A percentile compares a stretch with the other conserved stretches of the same genome.
Evolutionary conservation across 2,329 filamentous ascomycete species (phyloP).

Genomic region (Albophoma yamanashiensis): DNA sequence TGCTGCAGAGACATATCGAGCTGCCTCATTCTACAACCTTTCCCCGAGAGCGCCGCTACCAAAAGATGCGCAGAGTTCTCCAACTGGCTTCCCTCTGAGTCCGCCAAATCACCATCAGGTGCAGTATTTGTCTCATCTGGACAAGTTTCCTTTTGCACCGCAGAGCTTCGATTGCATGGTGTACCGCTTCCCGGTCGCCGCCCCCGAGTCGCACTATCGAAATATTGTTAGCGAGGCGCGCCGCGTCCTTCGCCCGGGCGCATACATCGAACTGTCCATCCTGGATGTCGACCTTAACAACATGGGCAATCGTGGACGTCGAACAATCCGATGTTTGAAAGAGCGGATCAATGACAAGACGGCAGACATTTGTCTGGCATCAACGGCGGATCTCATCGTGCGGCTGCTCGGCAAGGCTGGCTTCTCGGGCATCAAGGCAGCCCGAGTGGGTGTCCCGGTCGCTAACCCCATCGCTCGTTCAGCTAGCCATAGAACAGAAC

Average conservation of each 20-base stretch:
- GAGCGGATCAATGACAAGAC: conserved; percentile 54
- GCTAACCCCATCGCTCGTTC: conserved; percentile 37
- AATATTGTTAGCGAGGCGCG: conserved; percentile 66
- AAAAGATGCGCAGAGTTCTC: conserved; percentile 28
- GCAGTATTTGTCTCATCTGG: conserved; percentile 49
- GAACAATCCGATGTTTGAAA: conserved; percentile 60
- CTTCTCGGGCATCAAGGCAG: conserved; percentile 63
- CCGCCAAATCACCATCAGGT: conserved; percentile 68
- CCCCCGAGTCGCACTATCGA: conserved; percentile 57
- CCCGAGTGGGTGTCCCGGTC: conserved; percentile 68
- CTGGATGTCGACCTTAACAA: conserved; percentile 74
- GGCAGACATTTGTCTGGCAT: conserved; percentile 48
- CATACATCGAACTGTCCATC: conserved; percentile 68
- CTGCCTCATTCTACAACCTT: conserved; percentile 67
- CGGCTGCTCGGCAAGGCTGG: conserved; percentile 57
- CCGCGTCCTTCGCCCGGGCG: conserved; percentile 66
- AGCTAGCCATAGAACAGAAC: conserved; percentile 6
- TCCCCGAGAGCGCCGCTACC: conserved; percentile 46
- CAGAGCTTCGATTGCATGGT: conserved; percentile 69
- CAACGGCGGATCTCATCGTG: conserved; percentile 50
- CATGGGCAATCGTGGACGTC: conserved; percentile 63
- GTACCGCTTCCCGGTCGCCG: conserved; percentile 63
- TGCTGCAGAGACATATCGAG: conserved; percentile 68
- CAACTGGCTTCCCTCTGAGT: conserved; percentile 40
- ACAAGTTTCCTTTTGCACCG: conserved; percentile 63